Conservation (phyloP, 2,329 filamentous ascomycete genomes). For the Aspergillus flavus region DNA sequence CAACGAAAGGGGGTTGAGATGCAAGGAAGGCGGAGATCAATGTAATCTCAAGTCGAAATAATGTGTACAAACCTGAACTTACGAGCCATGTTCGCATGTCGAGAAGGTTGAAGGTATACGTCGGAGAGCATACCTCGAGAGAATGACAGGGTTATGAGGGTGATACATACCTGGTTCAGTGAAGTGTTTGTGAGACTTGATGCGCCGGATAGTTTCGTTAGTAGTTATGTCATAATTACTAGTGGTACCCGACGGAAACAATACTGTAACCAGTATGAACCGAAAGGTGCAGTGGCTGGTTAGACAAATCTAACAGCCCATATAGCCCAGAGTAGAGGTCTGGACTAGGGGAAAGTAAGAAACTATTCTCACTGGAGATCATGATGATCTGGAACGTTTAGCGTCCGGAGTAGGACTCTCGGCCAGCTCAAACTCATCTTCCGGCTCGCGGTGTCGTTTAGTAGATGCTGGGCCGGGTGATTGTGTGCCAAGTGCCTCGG, state of each 20-base stretch:
- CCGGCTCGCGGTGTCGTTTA: slow-evolving; percentile 40
- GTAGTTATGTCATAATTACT: slow-evolving; percentile 7
- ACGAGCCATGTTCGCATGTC: slow-evolving; percentile 10
- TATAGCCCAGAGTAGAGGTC: neutral
- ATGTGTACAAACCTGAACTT: slow-evolving; percentile 25
- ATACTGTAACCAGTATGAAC: neutral
- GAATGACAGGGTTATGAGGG: neutral
- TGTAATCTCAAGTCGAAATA: neutral
- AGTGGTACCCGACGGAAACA: neutral
- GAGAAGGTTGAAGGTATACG: slow-evolving; percentile 8
- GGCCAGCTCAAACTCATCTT: slow-evolving; percentile 36
- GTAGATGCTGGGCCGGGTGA: slow-evolving; percentile 26
- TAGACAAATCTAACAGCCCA: neutral
- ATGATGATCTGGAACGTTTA: slow-evolving; percentile 57
- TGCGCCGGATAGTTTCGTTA: neutral
- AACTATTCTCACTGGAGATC: slow-evolving; percentile 12
- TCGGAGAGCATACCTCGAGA: slow-evolving; percentile 8
- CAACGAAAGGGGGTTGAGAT: neutral
- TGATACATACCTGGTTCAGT: slow-evolving; percentile 23
- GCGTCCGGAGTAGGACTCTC: slow-evolving; percentile 41
- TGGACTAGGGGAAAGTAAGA: slow-evolving; percentile 1
- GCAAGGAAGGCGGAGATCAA: slow-evolving; percentile 1
- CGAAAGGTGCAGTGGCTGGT: neutral
- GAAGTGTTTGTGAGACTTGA: neutral
- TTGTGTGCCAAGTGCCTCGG: slow-evolving; percentile 24